A percentile compares a stretch with the other conserved stretches of the same genome.
Evolutionary conservation across 2,329 filamentous ascomycete species (phyloP).

Genomic region (Aureobasidium sp.): DNA sequence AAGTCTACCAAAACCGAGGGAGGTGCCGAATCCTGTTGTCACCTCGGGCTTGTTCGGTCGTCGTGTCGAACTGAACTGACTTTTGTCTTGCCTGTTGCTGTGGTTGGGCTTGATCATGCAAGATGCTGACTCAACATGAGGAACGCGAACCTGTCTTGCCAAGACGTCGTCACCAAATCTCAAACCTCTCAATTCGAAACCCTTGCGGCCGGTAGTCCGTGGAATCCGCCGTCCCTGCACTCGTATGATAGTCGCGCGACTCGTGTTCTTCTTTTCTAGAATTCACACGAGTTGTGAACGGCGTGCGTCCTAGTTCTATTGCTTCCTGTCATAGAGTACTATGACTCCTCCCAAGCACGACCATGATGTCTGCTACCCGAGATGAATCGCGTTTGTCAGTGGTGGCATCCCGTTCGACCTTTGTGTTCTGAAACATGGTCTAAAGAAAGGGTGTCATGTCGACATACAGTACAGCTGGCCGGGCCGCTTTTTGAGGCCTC

Average conservation of each 20-base stretch:
- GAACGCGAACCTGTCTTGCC: background rate
- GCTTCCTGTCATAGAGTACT: background rate
- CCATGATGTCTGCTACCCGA: background rate
- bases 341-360: background rate
- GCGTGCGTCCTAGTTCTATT: background rate
- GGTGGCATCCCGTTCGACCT: too few species aligned
- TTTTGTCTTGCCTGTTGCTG: background rate
- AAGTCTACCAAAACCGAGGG: background rate
- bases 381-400: too few species aligned
- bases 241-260: background rate
- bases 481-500: background rate
- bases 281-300: background rate
- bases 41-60: background rate
- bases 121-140: background rate
- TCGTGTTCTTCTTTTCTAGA: background rate
- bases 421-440: background rate
- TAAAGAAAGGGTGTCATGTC: background rate
- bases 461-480: slow-evolving; percentile 1
- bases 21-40: background rate
- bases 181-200: background rate
- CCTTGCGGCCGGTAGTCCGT: background rate
- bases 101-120: background rate
- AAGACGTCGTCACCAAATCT: background rate
- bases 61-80: background rate
- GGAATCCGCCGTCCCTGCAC: background rate